Evolutionary conservation across 176 grass and related monocot species (phyloP).

Genomic region (Poa pratensis): DNA sequence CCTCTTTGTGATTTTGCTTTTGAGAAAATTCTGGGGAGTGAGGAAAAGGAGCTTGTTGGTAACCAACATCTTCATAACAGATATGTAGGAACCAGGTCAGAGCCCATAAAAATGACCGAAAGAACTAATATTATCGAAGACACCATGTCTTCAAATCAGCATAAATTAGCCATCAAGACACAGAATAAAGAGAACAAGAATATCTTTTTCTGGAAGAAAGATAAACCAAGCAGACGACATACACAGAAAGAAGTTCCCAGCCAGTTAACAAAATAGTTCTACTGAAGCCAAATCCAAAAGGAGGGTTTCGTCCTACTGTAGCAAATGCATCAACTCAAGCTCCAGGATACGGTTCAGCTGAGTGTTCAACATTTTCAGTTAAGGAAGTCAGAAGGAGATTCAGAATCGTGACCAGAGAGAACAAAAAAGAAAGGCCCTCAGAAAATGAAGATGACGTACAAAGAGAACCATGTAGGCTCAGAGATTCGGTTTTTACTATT

Average conservation of each 20-base stretch:
- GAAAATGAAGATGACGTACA: conserved; percentile 36
- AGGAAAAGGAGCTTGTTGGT: conserved; percentile 32
- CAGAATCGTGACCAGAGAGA: conserved; percentile 58
- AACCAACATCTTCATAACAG: conserved; percentile 43
- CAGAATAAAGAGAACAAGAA: conserved; percentile 41
- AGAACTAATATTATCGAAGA: neutral
- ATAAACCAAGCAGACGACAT: conserved; percentile 45
- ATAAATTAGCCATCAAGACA: conserved; percentile 34
- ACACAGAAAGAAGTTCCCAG: conserved; percentile 45
- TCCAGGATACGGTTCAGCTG: conserved; percentile 48
- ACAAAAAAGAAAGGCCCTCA: conserved; percentile 44
- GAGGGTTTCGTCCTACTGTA: conserved; percentile 2
- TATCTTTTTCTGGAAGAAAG: conserved; percentile 78
- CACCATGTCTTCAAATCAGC: conserved; percentile 25
- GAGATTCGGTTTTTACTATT: conserved; percentile 47
- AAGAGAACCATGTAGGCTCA: conserved; percentile 37
- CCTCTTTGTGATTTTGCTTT: conserved; percentile 18
- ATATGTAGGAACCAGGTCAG: conserved; percentile 2
- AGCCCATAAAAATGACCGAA: conserved; percentile 18
- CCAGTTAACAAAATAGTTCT: conserved; percentile 77
- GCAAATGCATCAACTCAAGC: conserved; percentile 27
- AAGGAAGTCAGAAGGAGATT: conserved; percentile 82
- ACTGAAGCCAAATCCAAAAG: conserved; percentile 72
- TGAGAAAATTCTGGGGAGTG: conserved; percentile 16
- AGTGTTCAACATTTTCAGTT: conserved; percentile 74